A percentile compares a stretch with the other conserved stretches of the same genome.
These are phyloP conservation scores for Xylaria digitata DNA, from an alignment of 2,329 filamentous ascomycete genomes.

Conservation along the genomic window DNA sequence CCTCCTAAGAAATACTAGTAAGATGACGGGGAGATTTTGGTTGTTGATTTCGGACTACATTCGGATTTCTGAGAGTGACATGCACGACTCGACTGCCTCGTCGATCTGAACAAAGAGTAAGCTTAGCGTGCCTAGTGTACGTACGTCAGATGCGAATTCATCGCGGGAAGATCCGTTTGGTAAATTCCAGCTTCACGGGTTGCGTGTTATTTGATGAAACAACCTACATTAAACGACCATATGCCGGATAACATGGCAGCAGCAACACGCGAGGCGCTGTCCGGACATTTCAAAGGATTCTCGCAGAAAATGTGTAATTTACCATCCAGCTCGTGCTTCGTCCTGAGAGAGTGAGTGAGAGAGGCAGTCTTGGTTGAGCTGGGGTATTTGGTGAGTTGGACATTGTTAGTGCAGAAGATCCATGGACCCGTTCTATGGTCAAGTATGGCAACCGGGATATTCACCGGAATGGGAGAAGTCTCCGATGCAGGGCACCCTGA, in stretches of 20 bases:
- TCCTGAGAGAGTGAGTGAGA: constrained; percentile 7
- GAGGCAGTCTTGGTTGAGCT: constrained; percentile 17
- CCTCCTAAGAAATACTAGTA: constrained; percentile 2
- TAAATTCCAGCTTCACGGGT: constrained; percentile 9
- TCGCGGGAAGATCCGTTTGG: constrained; percentile 37
- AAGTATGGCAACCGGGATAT: constrained; percentile 32
- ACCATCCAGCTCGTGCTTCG: constrained; percentile 26
- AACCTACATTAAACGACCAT: too few relatives aligned
- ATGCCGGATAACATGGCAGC: background rate
- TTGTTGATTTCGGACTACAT: constrained; percentile 6
- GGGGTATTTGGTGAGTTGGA: constrained; percentile 32
- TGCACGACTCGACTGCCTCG: constrained; percentile 34
- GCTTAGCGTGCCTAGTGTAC: constrained; percentile 23
- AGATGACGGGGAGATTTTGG: constrained; percentile 12
- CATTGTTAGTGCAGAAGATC: constrained; percentile 33
- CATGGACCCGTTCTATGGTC: constrained; percentile 27
- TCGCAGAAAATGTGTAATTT: constrained; percentile 21
- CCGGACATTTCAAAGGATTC: constrained; percentile 4
- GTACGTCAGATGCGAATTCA: constrained; percentile 30
- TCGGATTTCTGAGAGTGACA: constrained; percentile 21
- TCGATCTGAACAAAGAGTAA: constrained; percentile 29
- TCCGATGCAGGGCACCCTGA: constrained; percentile 38
- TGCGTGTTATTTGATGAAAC: constrained; percentile 3
- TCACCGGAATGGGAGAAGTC: constrained; percentile 35
- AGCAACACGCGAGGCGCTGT: constrained; percentile 3